Evolutionary conservation across 176 grass and related monocot species (phyloP).

Genomic region (Poa annua): DNA sequence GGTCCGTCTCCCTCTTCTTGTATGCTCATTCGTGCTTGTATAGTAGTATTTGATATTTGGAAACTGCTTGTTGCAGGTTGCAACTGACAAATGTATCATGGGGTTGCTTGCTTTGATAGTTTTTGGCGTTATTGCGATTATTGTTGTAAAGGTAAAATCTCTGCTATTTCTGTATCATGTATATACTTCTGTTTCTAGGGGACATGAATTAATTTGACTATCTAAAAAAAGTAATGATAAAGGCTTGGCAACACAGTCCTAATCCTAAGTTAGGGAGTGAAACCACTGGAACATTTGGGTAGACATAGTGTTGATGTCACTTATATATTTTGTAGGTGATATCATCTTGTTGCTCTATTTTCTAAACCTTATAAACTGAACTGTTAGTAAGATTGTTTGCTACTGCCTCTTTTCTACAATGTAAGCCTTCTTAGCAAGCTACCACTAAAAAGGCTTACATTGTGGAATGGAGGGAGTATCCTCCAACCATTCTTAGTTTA

Average conservation of each 20-base stretch:
- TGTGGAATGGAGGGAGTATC: background rate
- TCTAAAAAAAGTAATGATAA: background rate
- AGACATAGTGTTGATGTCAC: constrained; percentile 3
- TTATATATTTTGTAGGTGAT: constrained; percentile 5
- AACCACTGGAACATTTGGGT: constrained; percentile 2
- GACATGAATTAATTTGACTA: background rate
- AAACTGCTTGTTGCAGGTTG: constrained; percentile 65
- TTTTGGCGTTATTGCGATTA: constrained; percentile 79
- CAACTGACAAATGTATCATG: constrained; percentile 99
- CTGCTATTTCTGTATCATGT: constrained; percentile 10
- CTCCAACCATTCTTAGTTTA: background rate
- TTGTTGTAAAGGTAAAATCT: constrained; percentile 87
- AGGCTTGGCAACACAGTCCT: background rate
- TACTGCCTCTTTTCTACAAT: too few relatives aligned
- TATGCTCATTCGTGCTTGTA: background rate
- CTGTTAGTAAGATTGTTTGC: background rate
- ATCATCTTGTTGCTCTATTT: constrained; percentile 8
- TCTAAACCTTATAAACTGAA: background rate
- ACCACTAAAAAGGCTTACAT: too few relatives aligned
- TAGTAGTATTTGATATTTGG: constrained; percentile 29
- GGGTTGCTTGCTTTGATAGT: constrained; percentile 78
- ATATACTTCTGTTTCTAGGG: background rate
- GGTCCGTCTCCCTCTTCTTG: constrained; percentile 22
- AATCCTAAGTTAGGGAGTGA: constrained; percentile 12
- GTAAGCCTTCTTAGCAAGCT: too few relatives aligned